Evolutionary conservation across 2,329 filamentous ascomycete genomes (phyloP), one percentile per base, ranked within the genome.

Genomic region (Grosmannia penicillata): DNA sequence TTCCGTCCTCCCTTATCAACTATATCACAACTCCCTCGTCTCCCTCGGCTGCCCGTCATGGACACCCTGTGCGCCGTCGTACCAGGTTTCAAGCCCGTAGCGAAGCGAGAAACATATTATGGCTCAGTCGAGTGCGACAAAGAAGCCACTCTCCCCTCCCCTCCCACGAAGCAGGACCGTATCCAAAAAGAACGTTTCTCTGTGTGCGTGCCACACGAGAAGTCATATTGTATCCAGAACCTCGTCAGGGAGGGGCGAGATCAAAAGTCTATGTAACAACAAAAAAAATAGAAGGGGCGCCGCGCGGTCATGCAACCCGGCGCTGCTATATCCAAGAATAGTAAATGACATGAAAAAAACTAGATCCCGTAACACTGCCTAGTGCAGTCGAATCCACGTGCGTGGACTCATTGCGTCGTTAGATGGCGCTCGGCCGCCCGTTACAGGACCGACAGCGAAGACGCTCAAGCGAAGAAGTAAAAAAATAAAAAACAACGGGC

Each of bases 401-500:
- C n/a, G n/a, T n/a, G n/a, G n/a, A n/a, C n/a, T n/a, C n/a, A n/a
- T n/a, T 42, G 19, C 23, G 36, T 44, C 45, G 19, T 45, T 33
- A 41, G 35, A 39, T 29, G 27, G 36, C 18, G 27, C 22, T 39
- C 31, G 29, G n/a, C 36, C 19, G 17, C 43, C 24, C 14, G 15
- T n/a, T 17, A 14, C 9, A 21, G 29, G 24, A 24, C 23, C 29
- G 8, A 13, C 15, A 30, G 18, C 30, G 34, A 31, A 43, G 26
- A 36, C 26, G 27, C 19, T 39, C 41, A 41, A 36, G 21, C n/a
- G 30, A 38, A 35, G 38, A 37, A 37, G n/a, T 41, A 39, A 38
- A 26, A 39, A 43, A 37, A 38, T 30, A 24, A 37, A 34, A 38
- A 37, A 31, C 33, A 25, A 45, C 39, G 39, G 44, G 47, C 44